phyloP scores from a whole-genome alignment of 1,284 basidiomycete species.

The Leccinum subrobustum region DNA sequence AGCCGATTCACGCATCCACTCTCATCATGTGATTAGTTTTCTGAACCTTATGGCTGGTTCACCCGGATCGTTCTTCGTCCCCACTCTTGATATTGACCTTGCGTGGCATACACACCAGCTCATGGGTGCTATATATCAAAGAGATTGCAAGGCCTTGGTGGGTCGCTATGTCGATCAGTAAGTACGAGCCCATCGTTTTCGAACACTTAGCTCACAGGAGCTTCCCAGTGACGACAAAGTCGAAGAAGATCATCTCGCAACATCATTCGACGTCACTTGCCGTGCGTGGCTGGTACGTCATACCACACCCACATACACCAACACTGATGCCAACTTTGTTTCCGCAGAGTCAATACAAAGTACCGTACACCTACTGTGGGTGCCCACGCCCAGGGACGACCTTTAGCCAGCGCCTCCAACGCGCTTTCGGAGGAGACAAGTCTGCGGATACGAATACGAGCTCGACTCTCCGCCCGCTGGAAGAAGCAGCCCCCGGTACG shows the following conservation, averaged over 20 bases:
- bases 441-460: too few relatives aligned
- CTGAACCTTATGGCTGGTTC: conserved; percentile 37
- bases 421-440: too few relatives aligned
- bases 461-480: too few relatives aligned
- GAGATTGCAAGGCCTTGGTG: conserved; percentile 32
- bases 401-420: too few relatives aligned
- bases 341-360: too few relatives aligned
- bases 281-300: conserved; percentile 40
- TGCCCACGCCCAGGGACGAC: too few relatives aligned
- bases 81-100: conserved; percentile 47
- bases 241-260: conserved; percentile 41
- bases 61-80: conserved; percentile 41
- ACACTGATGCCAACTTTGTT: too few relatives aligned
- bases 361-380: too few relatives aligned
- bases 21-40: conserved; percentile 31
- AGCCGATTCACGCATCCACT: neutral
- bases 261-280: conserved; percentile 45
- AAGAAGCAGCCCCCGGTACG: too few relatives aligned
- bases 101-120: conserved; percentile 49
- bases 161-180: conserved; percentile 42
- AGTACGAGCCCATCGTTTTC: conserved; percentile 3
- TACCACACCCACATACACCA: neutral
- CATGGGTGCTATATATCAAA: conserved; percentile 30
- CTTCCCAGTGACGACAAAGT: conserved; percentile 47
- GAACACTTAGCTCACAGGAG: too few relatives aligned